Percentiles rank a stretch among this genome's conserved stretches.
Conservation (phyloP, 345 rosid species). For the Nephelium lappaceum region DNA sequence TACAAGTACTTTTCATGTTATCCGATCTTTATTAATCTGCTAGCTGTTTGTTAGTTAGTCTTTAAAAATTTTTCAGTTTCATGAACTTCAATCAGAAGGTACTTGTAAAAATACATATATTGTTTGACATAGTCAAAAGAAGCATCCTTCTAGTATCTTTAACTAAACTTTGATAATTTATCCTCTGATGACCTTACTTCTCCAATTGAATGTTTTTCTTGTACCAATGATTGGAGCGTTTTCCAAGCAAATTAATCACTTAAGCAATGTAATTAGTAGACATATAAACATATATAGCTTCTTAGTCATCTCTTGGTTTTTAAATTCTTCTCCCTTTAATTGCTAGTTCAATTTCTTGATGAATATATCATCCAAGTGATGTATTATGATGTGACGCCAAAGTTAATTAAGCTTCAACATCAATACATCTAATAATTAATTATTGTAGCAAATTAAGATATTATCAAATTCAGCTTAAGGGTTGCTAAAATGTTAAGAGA, state of each 20-base stretch:
- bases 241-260: slow-evolving; percentile 24
- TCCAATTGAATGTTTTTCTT: slow-evolving; percentile 31
- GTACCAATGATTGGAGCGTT: slow-evolving; percentile 19
- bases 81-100: background rate
- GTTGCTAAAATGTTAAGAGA: background rate
- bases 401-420: slow-evolving; percentile 1
- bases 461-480: background rate
- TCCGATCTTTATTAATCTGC: background rate
- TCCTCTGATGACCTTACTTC: background rate
- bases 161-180: background rate
- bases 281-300: background rate
- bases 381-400: slow-evolving; percentile 6
- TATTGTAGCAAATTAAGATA: background rate
- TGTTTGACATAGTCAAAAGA: background rate
- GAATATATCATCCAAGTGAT: background rate
- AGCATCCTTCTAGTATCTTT: background rate
- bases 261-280: background rate
- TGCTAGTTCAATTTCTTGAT: slow-evolving; percentile 12
- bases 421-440: background rate
- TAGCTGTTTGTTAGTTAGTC: background rate
- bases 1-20: background rate
- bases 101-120: background rate
- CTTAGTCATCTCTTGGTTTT: background rate
- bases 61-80: background rate
- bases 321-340: background rate